Evolutionary conservation across 1,139 yeast species (phyloP).

Genomic region (Arxiozyma slooffiae): DNA sequence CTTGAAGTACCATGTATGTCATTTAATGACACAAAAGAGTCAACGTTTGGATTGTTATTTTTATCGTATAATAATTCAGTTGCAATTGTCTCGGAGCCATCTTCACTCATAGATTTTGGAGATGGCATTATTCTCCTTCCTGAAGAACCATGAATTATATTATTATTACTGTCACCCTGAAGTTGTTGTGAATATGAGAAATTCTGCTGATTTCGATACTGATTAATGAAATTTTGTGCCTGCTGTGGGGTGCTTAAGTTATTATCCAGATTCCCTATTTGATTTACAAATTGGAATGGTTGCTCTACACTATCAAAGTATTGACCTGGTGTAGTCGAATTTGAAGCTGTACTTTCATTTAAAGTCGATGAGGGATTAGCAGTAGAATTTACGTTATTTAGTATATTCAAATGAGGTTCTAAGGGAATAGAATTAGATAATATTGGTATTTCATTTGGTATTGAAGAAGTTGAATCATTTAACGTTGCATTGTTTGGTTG

Average conservation of each 20-base stretch:
- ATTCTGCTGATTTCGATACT: background rate
- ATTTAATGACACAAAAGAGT: background rate
- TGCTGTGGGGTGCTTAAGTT: background rate
- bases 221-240: background rate
- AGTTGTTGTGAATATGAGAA: background rate
- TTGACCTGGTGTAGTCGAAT: constrained; percentile 1
- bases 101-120: constrained; percentile 59
- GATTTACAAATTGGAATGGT: background rate
- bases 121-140: constrained; percentile 32
- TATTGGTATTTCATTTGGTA: constrained; percentile 3
- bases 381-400: background rate
- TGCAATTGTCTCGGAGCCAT: constrained; percentile 18
- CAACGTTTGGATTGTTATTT: background rate
- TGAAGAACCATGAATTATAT: background rate
- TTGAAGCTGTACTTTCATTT: constrained; percentile 3
- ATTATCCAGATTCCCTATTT: background rate
- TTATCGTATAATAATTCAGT: constrained; percentile 1
- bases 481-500: background rate
- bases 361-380: background rate
- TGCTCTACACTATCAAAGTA: constrained; percentile 1
- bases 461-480: background rate
- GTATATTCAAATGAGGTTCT: background rate
- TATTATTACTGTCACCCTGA: background rate
- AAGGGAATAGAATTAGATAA: background rate
- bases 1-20: background rate